A percentile compares a stretch with the other conserved stretches of the same genome.
Conservation (phyloP, 768 basidiomycete species). For the Lactarius quietus region DNA sequence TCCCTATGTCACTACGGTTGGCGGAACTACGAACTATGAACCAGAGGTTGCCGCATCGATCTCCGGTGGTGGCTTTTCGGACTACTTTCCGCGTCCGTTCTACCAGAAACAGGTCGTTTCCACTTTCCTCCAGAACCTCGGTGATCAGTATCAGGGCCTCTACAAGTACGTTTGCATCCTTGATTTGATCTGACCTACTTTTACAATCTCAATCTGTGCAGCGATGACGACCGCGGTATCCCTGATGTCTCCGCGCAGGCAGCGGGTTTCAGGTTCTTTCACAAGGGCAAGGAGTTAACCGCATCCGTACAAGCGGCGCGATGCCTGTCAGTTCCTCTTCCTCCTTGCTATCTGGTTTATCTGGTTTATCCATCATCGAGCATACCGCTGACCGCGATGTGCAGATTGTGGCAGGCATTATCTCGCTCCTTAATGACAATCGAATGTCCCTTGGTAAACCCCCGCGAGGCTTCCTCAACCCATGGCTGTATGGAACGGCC, state of each 20-base stretch:
- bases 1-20: neutral
- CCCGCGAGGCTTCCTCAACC: too few species aligned
- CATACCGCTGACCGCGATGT: too few species aligned
- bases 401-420: neutral
- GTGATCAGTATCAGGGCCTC: neutral
- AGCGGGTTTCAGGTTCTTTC: neutral
- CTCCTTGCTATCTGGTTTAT: neutral
- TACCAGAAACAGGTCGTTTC: neutral
- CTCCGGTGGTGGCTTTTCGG: neutral
- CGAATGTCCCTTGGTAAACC: too few species aligned
- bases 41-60: neutral
- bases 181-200: neutral
- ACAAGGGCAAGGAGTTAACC: neutral
- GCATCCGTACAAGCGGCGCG: neutral
- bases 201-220: neutral
- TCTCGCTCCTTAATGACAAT: too few species aligned
- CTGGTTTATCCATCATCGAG: too few species aligned
- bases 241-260: neutral
- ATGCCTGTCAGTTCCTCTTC: neutral
- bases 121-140: neutral
- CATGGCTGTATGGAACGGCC: too few species aligned
- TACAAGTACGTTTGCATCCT: too few species aligned
- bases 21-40: neutral
- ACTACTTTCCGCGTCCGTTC: neutral
- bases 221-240: neutral